Conservation (phyloP, 73 alveolate genomes). For the Paramecium biaurelia region DNA sequence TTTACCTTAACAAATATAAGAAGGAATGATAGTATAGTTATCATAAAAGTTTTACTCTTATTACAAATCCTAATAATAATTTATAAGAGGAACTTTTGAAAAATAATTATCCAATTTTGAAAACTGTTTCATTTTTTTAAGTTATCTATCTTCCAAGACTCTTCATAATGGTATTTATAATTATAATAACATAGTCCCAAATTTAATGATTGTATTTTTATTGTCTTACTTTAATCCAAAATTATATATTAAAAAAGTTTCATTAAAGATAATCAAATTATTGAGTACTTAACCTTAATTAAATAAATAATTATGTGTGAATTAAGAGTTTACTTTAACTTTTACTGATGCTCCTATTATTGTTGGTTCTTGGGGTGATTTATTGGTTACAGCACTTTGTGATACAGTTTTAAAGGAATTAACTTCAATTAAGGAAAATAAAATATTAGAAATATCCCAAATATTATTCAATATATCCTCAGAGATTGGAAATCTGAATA, state of each 20-base stretch:
- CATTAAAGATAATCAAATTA: not conserved
- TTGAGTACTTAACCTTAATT: not conserved
- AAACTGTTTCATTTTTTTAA: not conserved
- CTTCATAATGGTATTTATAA: not conserved
- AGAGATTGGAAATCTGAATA: not conserved
- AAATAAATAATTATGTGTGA: not conserved
- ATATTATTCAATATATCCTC: not conserved
- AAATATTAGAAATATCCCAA: not conserved
- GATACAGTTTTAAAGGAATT: not conserved
- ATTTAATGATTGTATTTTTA: not conserved
- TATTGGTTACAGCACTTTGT: not conserved
- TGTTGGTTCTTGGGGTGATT: conserved; percentile 25
- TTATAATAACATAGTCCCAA: not conserved
- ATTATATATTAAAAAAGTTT: not conserved
- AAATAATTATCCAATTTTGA: not conserved
- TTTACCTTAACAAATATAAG: not conserved
- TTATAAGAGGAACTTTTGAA: not conserved
- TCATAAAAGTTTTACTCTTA: not conserved
- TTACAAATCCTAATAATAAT: not conserved
- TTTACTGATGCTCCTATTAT: not conserved
- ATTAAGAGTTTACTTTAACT: not conserved
- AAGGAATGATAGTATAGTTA: not conserved
- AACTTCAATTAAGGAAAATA: not conserved
- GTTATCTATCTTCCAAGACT: not conserved
- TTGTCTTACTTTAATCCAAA: not conserved